Evolutionary conservation across 306 rosid genomes (phyloP), one percentile per base, ranked within the genome.

Genomic region (Coriaria nepalensis): DNA sequence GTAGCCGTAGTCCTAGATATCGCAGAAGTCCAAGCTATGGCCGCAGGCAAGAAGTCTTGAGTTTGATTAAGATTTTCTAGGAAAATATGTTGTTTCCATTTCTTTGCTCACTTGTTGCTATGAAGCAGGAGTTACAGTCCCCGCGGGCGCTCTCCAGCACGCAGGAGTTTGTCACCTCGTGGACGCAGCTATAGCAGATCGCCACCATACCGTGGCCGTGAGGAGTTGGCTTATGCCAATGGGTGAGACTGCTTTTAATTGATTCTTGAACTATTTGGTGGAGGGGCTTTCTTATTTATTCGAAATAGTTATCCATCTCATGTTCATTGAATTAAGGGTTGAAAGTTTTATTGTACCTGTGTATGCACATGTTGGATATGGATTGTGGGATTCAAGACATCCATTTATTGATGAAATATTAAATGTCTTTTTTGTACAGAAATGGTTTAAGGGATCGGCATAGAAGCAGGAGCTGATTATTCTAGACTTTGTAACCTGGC

Each of bases 21-120:
- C 95, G 98, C 5, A 73, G 95, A 49, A 90, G 98, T 69, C 98
- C 98, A 43, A 90, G 98, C 57, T 90, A 90, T 67, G 98, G 29
- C 3, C 29, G 29, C 29, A 20, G 29, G 29, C 3, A 20, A 20
- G 29, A 20, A 20, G 29, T 20, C 29, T 20, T 20, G 29, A 20
- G 29, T 20, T 20, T 20, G 29, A 20, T 1, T 3, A 20, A 20
- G 29, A 3, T 20, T 20, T 20, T 20, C 29, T 20, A 20, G 2
- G 1, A 3, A 20, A 20, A 20, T 20, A 20, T 20, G 29, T 20
- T 3, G 29, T 3, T 1, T 20, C 3, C 29, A 20, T 20, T 20
- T 20, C 29, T 3, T 20, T 1, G 29, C 29, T 52, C 13, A n/a
- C 54, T 14, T 9, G 10, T 56, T 56, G 8, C 34, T 60, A 45